Evolutionary conservation across 495 filamentous ascomycete genomes (phyloP).

Genomic region (Parmelia sp.): DNA sequence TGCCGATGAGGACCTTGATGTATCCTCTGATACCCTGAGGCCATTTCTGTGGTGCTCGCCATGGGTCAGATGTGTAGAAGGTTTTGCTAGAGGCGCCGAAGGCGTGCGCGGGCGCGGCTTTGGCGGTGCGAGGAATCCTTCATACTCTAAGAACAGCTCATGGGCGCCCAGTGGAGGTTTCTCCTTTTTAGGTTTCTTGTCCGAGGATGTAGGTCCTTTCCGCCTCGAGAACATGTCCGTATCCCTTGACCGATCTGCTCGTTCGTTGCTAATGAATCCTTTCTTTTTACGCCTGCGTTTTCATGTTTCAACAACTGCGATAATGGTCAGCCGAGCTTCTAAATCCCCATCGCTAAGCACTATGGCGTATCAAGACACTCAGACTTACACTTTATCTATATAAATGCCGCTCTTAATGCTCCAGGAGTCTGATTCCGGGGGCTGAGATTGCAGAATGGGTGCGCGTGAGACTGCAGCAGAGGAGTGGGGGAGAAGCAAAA

Average conservation of each 20-base stretch:
- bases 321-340: not conserved
- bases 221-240: slow-evolving; percentile 6
- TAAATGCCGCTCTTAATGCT: not conserved
- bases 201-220: not conserved
- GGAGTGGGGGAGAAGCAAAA: not conserved
- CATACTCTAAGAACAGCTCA: slow-evolving; percentile 18
- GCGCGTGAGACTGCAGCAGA: not conserved
- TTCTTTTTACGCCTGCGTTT: slow-evolving; percentile 8
- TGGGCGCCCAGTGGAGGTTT: slow-evolving; percentile 9
- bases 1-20: not conserved
- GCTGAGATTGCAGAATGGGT: not conserved
- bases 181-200: not conserved
- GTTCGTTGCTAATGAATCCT: not conserved
- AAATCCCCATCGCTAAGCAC: not conserved
- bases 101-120: slow-evolving; percentile 7
- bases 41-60: not conserved
- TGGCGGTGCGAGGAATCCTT: slow-evolving; percentile 9
- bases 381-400: not conserved
- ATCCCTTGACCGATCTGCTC: not conserved
- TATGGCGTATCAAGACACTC: not conserved
- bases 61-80: not conserved
- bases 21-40: not conserved
- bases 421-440: not conserved
- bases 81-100: slow-evolving; percentile 3
- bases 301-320: slow-evolving; percentile 8